These are phyloP conservation scores for Aegilops tauschii DNA, from an alignment of 176 grass and related monocot species.

Conservation along the genomic window DNA sequence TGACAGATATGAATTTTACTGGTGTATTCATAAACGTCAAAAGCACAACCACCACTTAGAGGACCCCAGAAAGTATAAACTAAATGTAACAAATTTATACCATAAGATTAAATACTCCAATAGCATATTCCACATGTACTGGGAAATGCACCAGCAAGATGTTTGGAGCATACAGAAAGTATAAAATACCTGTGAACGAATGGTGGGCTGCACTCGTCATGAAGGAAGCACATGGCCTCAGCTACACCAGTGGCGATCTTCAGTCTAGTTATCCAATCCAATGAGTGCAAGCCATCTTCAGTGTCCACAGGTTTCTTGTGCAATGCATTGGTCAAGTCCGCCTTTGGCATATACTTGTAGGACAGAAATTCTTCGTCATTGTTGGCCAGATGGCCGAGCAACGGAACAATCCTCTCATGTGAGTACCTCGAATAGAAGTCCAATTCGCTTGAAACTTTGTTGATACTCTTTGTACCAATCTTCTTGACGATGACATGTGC, in stretches of 20 bases:
- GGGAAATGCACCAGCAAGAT: slow-evolving; percentile 14
- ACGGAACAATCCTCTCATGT: slow-evolving; percentile 59
- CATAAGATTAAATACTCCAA: slow-evolving; percentile 18
- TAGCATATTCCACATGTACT: not conserved
- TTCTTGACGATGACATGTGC: slow-evolving; percentile 65
- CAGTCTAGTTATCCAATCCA: slow-evolving; percentile 96
- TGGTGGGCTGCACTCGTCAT: slow-evolving; percentile 76
- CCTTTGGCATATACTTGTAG: slow-evolving; percentile 82
- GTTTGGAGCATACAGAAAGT: not conserved
- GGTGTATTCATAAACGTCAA: not conserved
- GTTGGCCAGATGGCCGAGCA: slow-evolving; percentile 52
- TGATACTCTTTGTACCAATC: slow-evolving; percentile 36
- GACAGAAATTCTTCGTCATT: slow-evolving; percentile 53
- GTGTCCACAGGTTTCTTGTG: slow-evolving; percentile 50
- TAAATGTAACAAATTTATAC: not conserved
- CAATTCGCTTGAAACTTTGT: slow-evolving; percentile 44
- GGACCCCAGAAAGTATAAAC: not conserved
- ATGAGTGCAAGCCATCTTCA: slow-evolving; percentile 57
- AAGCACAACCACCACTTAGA: not conserved
- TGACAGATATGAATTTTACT: not conserved
- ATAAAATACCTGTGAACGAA: slow-evolving; percentile 78
- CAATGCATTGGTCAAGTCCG: slow-evolving; percentile 72
- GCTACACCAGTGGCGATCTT: slow-evolving; percentile 84
- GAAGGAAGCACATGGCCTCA: slow-evolving; percentile 93
- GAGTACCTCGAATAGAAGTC: slow-evolving; percentile 48